phyloP scores from a whole-genome alignment of 352 stramenopile genomes.

The Globisporangium camurandrum region DNA sequence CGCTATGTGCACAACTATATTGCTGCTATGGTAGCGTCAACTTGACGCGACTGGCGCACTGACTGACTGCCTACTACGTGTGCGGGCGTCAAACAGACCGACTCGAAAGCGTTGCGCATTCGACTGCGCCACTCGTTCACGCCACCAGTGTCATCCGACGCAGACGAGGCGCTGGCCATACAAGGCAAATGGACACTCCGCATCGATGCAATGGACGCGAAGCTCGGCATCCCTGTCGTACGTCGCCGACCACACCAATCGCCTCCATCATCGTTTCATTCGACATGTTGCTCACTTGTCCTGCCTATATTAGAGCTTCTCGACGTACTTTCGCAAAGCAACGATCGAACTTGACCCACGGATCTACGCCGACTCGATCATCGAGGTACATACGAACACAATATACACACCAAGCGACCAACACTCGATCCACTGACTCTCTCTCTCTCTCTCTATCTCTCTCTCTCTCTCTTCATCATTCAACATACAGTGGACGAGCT shows the following conservation, averaged over 20 bases:
- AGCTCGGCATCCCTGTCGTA: constrained; percentile 30
- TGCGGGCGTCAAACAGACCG: constrained; percentile 32
- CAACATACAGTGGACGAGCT: constrained; percentile 54
- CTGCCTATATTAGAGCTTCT: constrained; percentile 47
- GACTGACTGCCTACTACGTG: too few species aligned
- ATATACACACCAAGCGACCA: too few species aligned
- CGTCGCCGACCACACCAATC: too few species aligned
- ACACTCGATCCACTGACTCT: not conserved
- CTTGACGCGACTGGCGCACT: not conserved
- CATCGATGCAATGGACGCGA: constrained; percentile 41
- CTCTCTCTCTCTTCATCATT: not conserved
- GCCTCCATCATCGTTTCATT: too few species aligned
- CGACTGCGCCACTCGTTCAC: constrained; percentile 57
- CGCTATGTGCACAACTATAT: not conserved
- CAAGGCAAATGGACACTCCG: constrained; percentile 58
- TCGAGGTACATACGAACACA: constrained; percentile 47
- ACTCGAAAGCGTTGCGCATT: constrained; percentile 50
- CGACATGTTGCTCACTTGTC: too few species aligned
- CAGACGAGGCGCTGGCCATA: constrained; percentile 18
- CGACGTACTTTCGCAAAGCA: constrained; percentile 68
- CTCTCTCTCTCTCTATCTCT: not conserved
- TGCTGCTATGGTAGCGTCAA: not conserved
- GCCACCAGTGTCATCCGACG: constrained; percentile 25
- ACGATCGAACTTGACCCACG: constrained; percentile 66
- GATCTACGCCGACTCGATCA: constrained; percentile 56